Base-by-base conservation (phyloP, 306 rosid genomes). In the Cicer pinnatifidum region DNA sequence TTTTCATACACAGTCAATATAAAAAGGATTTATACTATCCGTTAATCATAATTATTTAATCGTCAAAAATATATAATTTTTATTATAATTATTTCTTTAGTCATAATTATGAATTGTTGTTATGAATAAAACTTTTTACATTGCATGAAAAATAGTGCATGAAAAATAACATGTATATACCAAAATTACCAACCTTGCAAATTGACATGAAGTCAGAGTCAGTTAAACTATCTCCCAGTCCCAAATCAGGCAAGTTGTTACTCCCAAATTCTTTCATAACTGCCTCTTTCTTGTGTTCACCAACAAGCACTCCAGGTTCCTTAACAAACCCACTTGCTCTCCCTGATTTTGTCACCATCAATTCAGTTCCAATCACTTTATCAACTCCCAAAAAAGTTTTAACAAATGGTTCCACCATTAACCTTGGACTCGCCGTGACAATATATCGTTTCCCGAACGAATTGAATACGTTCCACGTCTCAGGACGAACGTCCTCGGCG, bases 151-250 rank as follows among this genome's bases (percentile, higher is more conserved):
- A 19, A 23, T 23, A 23, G 23, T 20, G 23, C 23, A 20, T 1
- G 23, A 20, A 1, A 23, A 23, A 23, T 23, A 23, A 23, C 3
- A 23, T 23, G 33, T 40, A 40, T 40, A 40, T 40, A 40, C 8
- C 33, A 23, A 23, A 40, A 6, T 40, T 11, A 46, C 73, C n/a
- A 69, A 89, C 98, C 98, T 89, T 88, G 92, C 98, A 93, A 75
- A 91, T 61, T 10, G 97, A 91, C 96, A 94, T 88, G 91, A 94
- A 94, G 57, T 91, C 85, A 52, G 85, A 81, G 69, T 94, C 98
- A 9, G 92, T 78, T 19, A 82, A 80, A 82, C 92, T 73, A 69
- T 94, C 96, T 51, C 98, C 98, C 0, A 94, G 87, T 11, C 97
- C 98, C 73, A 94, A 79, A 86, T 94, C 96, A 0, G 97, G 98